Base-by-base conservation (phyloP, 306 rosid genomes). In the Ceratonia siliqua region DNA sequence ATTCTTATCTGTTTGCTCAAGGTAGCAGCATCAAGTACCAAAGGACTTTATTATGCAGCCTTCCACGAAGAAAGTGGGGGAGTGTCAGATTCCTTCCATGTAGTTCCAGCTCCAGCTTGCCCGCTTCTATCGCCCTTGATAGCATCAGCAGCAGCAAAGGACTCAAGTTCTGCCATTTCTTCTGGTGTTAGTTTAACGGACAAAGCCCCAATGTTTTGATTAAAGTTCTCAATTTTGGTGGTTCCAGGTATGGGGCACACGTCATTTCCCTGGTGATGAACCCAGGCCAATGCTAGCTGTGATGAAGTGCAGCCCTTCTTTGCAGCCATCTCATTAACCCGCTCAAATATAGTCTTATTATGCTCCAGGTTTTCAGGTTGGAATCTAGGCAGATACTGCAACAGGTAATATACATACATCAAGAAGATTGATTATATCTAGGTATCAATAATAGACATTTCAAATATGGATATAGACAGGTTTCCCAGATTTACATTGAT, bases 201-300 rank as follows among this genome's bases (percentile, higher is more conserved):
- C 38, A 92, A 64, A 58, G 93, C 93, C 1, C 73, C 88, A 2
- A 89, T 80, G 56, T 93, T 93, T 50, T 89, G 80, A 53, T 90
- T 73, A 0, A 93, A 62, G 81, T 90, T 88, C 74, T 76, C 82
- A 13, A 84, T 70, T 77, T 90, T 88, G 3, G 98, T 92, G 35
- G 98, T 92, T 84, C 98, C 96, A 0, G 98, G 98, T 14, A 87
- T 90, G 0, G 92, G 90, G 35, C 87, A 82, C 62, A 87, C 90
- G 3, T 87, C 92, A 1, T 78, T 85, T 22, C 96, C 92, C 53
- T 90, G 89, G 70, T 90, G 91, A 35, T 84, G 93, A 79, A 88
- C 79, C 93, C 89, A 90, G 1, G 92, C 89, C 63, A 88, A 30
- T 15, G 89, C 90, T 35, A 86, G 87, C 59, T 87, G 92, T 15